These are phyloP conservation scores for Trichoderma brevicompactum DNA, from an alignment of 2,329 filamentous ascomycete species.

Conservation along the genomic window DNA sequence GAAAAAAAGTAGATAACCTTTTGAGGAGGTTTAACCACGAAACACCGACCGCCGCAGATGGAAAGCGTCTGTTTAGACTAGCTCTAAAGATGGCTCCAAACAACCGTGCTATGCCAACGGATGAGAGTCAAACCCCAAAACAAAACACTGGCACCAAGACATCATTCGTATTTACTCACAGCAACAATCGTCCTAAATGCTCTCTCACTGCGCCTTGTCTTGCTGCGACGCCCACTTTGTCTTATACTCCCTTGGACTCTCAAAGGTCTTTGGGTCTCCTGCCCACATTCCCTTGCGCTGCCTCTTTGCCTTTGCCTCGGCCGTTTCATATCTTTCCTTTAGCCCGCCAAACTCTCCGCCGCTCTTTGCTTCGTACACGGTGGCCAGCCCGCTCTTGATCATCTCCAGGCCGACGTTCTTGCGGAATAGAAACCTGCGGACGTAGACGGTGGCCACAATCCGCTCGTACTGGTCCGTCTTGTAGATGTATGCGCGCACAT, in stretches of 20 bases:
- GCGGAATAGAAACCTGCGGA: conserved; percentile 69
- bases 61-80: background rate
- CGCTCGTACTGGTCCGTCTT: conserved; percentile 90
- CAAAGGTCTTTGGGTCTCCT: conserved; percentile 63
- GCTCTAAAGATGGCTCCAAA: conserved; percentile 5
- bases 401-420: conserved; percentile 88
- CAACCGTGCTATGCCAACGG: background rate
- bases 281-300: conserved; percentile 77
- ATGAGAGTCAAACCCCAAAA: background rate
- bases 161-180: conserved; percentile 2
- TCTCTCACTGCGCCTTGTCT: conserved; percentile 10
- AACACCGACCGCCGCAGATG: conserved; percentile 19
- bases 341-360: conserved; percentile 85
- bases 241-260: conserved; percentile 91
- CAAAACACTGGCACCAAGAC: background rate
- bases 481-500: conserved; percentile 82
- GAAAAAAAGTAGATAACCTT: background rate
- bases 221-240: conserved; percentile 44
- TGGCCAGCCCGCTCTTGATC: conserved; percentile 82
- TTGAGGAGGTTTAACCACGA: background rate
- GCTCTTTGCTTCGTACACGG: conserved; percentile 89
- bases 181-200: background rate
- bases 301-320: conserved; percentile 68
- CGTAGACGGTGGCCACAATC: conserved; percentile 82
- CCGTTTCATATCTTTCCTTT: conserved; percentile 65